Percentiles rank a stretch among this genome's conserved stretches.
phyloP scores from a whole-genome alignment of 202 grass and related monocot genomes.

The Bolboschoenoplectus hybrid region DNA sequence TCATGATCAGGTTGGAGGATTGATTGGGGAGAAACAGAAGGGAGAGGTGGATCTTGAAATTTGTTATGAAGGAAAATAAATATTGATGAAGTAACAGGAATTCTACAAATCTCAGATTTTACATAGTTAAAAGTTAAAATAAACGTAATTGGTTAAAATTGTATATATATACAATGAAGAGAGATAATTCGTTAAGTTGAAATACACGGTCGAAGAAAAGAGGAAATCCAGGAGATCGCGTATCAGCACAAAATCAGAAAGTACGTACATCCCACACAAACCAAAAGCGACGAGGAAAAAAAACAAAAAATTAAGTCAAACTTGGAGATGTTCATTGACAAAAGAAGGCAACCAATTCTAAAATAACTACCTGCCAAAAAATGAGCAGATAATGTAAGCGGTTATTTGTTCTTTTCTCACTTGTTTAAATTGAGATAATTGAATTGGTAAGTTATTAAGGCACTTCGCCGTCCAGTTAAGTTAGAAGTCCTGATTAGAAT shows the following conservation, averaged over 20 bases:
- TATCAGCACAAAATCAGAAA: not conserved
- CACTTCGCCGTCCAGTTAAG: not conserved
- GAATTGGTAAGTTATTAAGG: not conserved
- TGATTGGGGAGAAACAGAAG: too few species aligned
- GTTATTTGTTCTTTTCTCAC: constrained; percentile 4
- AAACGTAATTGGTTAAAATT: too few species aligned
- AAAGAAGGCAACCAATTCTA: not conserved
- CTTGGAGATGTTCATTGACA: not conserved
- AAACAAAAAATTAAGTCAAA: not conserved
- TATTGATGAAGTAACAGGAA: too few species aligned
- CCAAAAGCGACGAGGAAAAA: not conserved
- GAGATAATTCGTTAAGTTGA: not conserved
- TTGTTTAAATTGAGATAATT: not conserved
- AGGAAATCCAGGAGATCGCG: not conserved
- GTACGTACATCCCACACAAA: not conserved
- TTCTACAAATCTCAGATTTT: not conserved
- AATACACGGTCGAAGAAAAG: not conserved
- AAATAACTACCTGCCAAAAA: not conserved
- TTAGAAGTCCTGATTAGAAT: not conserved
- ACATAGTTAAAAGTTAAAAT: not conserved
- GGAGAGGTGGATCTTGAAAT: too few species aligned
- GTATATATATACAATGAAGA: too few species aligned
- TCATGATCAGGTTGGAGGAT: too few species aligned
- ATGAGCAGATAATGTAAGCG: not conserved
- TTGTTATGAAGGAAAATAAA: too few species aligned